A percentile compares a stretch with the other conserved stretches of the same genome.
phyloP scores from a whole-genome alignment of 495 filamentous ascomycete species.

The Podospora tetraspora region DNA sequence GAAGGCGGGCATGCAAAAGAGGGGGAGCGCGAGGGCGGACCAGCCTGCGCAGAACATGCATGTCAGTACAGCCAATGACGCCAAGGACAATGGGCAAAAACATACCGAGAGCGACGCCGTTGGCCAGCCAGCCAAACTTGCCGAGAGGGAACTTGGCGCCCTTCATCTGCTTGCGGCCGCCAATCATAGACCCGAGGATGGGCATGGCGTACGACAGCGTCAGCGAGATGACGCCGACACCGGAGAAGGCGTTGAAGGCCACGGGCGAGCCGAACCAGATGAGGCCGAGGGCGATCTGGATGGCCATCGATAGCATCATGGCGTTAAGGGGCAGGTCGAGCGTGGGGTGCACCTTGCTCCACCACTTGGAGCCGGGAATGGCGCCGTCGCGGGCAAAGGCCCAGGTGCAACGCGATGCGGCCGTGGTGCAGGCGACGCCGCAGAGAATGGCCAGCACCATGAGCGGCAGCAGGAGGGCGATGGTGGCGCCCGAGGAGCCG shows the following conservation, averaged over 20 bases:
- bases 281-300: slow-evolving; percentile 43
- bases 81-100: slow-evolving; percentile 18
- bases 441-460: slow-evolving; percentile 52
- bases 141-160: slow-evolving; percentile 53
- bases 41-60: slow-evolving; percentile 39
- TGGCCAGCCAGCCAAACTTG: slow-evolving; percentile 50
- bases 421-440: slow-evolving; percentile 57
- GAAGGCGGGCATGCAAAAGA: slow-evolving; percentile 60
- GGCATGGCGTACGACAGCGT: slow-evolving; percentile 55
- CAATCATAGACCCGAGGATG: slow-evolving; percentile 51
- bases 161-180: slow-evolving; percentile 46
- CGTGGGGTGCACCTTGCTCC: slow-evolving; percentile 40
- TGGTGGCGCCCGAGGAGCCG: slow-evolving; percentile 41
- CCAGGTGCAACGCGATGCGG: slow-evolving; percentile 55
- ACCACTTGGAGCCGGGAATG: slow-evolving; percentile 52
- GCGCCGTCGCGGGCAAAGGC: slow-evolving; percentile 56
- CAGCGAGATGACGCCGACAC: slow-evolving; percentile 56
- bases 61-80: not conserved
- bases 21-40: slow-evolving; percentile 56
- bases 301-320: slow-evolving; percentile 46
- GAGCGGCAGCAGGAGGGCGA: slow-evolving; percentile 44
- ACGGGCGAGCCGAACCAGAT: slow-evolving; percentile 51
- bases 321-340: slow-evolving; percentile 48
- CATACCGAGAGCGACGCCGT: slow-evolving; percentile 52
- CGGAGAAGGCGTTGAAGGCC: slow-evolving; percentile 57